These are phyloP conservation scores for Neurospora tetrasperma DNA, from an alignment of 495 filamentous ascomycete genomes.

Conservation along the genomic window DNA sequence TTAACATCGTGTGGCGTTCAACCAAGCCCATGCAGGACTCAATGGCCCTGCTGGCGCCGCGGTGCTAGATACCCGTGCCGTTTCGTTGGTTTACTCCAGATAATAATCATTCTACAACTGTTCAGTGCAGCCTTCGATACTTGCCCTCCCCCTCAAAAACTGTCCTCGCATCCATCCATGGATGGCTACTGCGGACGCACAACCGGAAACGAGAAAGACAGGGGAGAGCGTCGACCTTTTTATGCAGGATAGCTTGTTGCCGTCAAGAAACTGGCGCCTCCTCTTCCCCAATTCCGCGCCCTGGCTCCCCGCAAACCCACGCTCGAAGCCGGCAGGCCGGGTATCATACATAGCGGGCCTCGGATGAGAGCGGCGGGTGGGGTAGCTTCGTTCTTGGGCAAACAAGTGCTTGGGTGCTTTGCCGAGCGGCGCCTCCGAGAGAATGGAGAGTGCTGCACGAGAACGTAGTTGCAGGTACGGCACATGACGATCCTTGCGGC, in stretches of 20 bases:
- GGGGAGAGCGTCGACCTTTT: not conserved
- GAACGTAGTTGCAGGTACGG: not conserved
- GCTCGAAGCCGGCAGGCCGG: not conserved
- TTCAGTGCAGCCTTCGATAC: not conserved
- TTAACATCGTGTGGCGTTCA: not conserved
- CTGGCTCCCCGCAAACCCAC: not conserved
- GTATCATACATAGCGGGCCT: not conserved
- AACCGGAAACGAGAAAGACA: constrained; percentile 1
- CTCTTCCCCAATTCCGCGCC: not conserved
- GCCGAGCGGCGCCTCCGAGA: not conserved
- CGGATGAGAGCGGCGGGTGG: constrained; percentile 2
- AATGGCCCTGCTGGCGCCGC: not conserved
- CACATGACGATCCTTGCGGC: not conserved
- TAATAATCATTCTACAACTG: not conserved
- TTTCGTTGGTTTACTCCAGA: not conserved
- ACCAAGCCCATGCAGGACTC: not conserved
- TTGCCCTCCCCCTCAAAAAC: not conserved
- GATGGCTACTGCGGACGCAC: not conserved
- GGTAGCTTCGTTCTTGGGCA: not conserved
- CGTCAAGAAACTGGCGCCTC: not conserved
- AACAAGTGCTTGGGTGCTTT: not conserved
- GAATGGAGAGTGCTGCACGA: not conserved
- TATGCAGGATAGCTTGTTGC: constrained; percentile 6
- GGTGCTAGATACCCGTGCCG: not conserved
- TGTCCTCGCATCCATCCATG: not conserved